phyloP scores from a whole-genome alignment of 2,329 filamentous ascomycete genomes.

The Emergomyces orientalis region DNA sequence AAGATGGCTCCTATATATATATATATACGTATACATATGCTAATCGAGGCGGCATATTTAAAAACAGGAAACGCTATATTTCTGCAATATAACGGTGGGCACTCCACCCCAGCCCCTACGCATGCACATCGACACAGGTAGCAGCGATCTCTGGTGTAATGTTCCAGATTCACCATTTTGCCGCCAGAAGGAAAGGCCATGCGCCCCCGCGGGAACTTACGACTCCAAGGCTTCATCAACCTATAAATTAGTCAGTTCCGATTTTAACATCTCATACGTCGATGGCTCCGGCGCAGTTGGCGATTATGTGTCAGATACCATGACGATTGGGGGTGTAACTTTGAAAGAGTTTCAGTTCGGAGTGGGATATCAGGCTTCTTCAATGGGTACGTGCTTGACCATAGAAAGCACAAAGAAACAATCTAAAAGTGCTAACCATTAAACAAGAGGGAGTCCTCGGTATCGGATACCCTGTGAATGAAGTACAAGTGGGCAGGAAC shows the following conservation, averaged over 20 bases:
- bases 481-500: constrained; percentile 56
- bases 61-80: constrained; percentile 47
- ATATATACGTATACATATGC: not conserved
- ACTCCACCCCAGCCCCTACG: constrained; percentile 48
- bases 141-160: constrained; percentile 59
- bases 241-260: constrained; percentile 60
- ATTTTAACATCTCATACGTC: constrained; percentile 82
- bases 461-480: constrained; percentile 71
- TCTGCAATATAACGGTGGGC: constrained; percentile 48
- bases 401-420: not conserved
- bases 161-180: constrained; percentile 54
- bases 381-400: constrained; percentile 19
- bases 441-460: constrained; percentile 66
- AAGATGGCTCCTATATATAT: not conserved
- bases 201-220: constrained; percentile 57
- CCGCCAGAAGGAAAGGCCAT: constrained; percentile 40
- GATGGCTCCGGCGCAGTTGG: constrained; percentile 69
- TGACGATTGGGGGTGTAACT: constrained; percentile 45
- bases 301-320: constrained; percentile 69
- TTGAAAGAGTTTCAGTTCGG: constrained; percentile 50
- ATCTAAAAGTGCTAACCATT: constrained; percentile 5
- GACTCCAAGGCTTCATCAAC: constrained; percentile 62
- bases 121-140: constrained; percentile 54
- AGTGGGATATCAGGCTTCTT: constrained; percentile 48
- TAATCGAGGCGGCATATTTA: not conserved